phyloP scores from a whole-genome alignment of 495 filamentous ascomycete genomes.

The Penicillium malachiteum region DNA sequence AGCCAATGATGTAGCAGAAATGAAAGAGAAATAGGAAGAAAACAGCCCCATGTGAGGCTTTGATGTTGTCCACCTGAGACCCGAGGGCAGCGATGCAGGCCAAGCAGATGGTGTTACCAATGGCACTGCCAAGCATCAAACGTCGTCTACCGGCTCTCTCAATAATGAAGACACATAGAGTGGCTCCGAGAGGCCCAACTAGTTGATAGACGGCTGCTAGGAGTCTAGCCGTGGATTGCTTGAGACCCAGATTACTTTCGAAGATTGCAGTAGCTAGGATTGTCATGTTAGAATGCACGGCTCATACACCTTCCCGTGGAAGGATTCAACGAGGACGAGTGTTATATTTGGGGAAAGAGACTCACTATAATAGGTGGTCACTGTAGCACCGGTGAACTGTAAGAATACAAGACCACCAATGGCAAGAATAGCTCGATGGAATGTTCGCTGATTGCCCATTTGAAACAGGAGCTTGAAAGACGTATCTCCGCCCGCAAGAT shows the following conservation, averaged over 20 bases:
- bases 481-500: slow-evolving; percentile 8
- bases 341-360: not conserved
- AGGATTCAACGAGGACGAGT: not conserved
- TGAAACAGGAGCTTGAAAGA: slow-evolving; percentile 14
- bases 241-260: slow-evolving; percentile 14
- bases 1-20: slow-evolving; percentile 52
- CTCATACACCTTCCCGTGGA: not conserved
- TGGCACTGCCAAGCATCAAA: slow-evolving; percentile 19
- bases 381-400: slow-evolving; percentile 25
- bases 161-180: slow-evolving; percentile 19
- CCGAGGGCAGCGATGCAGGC: slow-evolving; percentile 36
- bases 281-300: not conserved
- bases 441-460: slow-evolving; percentile 23
- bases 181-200: slow-evolving; percentile 12
- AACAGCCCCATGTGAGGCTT: slow-evolving; percentile 32
- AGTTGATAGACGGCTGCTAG: slow-evolving; percentile 21
- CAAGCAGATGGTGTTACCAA: slow-evolving; percentile 43
- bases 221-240: slow-evolving; percentile 13
- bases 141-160: slow-evolving; percentile 24
- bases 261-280: slow-evolving; percentile 35
- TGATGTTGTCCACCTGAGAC: slow-evolving; percentile 18
- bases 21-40: slow-evolving; percentile 56
- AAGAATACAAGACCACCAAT: slow-evolving; percentile 16
- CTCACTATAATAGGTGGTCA: slow-evolving; percentile 29
- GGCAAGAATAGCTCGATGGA: slow-evolving; percentile 23